Evolutionary conservation across 73 alveolate species (phyloP), one percentile per base, ranked within the genome.

Genomic region (Paramecium biaurelia): DNA sequence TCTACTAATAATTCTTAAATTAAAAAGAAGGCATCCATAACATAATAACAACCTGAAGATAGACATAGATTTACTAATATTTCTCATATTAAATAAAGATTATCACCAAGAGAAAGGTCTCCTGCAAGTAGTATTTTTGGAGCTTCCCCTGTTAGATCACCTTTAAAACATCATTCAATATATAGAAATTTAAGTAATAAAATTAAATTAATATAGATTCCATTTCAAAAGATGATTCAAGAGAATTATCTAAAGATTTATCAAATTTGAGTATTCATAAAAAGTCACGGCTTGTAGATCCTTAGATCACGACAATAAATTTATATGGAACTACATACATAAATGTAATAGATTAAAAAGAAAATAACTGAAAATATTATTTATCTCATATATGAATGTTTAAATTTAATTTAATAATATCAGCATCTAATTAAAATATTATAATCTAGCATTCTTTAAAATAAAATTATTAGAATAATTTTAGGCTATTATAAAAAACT

Each of bases 221-320:
- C 0, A 74, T 74, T 1, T 74, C 87, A 21, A 74, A 74, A 20
- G 87, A 74, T 74, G 87, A 74, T 74, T 74, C 87, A 37, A 37
- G 59, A 74, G 84, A 63, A 26, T 30, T 63, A 63, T 63, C 84
- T 28, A 74, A 37, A 37, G 57, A 41, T 63, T 14, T 63, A 63
- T 63, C 84, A 11, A 63, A 63, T 74, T 20, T 34, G 57, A 74
- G 87, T 37, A 74, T 37, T 34, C 87, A 74, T 15, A 74, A 74
- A 37, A 74, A 41, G 14, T 37, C 67, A 14, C 6, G 87, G 23
- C 35, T 74, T 14, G 84, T 63, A 30, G 87, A 74, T 41, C 57
- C 87, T 28, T 41, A 74, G 9, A 12, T 41, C 2, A 74, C 87
- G 7, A 74, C 87, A 34, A 74, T 74, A 32, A 74, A 74, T 74